Evolutionary conservation across 2,329 filamentous ascomycete genomes (phyloP), one percentile per base, ranked within the genome.

Genomic region (Remersonia thermophila): DNA sequence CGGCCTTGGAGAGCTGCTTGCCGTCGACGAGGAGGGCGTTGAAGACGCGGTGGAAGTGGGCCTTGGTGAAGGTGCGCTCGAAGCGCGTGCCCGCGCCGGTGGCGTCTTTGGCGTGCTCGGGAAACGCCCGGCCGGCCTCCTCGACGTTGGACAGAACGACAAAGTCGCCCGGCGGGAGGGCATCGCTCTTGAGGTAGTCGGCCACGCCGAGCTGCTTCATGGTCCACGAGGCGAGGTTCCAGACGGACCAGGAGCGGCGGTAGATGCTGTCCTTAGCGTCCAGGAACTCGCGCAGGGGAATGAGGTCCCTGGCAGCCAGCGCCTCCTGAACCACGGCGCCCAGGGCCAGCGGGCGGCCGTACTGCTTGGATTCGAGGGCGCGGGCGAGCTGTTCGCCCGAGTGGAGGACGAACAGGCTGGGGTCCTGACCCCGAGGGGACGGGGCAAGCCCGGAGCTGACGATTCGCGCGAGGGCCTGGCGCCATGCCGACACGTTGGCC

Each of bases 291-390:
- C 71, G 61, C 9, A 89, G 51, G 0, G 80, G 74, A 10, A 94
- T 64, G 56, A 94, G 71, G 30, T 80, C 76, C 32, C 69, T 75
- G 30, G 68, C 73, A 35, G 69, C 64, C 1, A 91, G 61, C 0
- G 83, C 82, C 49, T 96, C 89, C 20, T 62, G 60, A 33, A 96
- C 65, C 4, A 87, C 91, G 3, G 78, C 74, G 1, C 81, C 81
- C 1, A 98, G 63, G 3, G 83, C 84, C 8, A 89, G 67, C 2
- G 91, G 91, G 31, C 78, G 72, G 2, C 91, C 91, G 57, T 76
- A 87, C 49, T 89, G 77, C 30, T 77, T 76, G 33, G 70, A 82
- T 46, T 87, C 79, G 36, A 98, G 64, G 26, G 77, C 74, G 16
- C 73, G 69, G 15, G 82, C 62, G 2, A 98, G 68, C 20, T 73